phyloP scores from a whole-genome alignment of 2,329 filamentous ascomycete species.

The Ramularia collo-cygni region DNA sequence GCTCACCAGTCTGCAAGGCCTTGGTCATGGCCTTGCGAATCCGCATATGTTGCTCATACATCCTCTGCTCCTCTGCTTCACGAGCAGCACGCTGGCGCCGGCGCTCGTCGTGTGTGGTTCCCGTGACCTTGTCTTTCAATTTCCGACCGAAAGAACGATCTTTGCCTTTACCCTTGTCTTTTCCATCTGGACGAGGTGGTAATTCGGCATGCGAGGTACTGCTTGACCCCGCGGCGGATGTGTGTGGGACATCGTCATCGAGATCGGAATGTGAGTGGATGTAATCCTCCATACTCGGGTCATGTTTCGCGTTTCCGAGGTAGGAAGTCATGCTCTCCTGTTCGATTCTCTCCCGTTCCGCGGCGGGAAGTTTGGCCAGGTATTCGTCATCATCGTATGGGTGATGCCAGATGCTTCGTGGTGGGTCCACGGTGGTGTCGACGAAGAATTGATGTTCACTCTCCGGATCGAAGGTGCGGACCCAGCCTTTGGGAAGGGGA shows the following conservation, averaged over 20 bases:
- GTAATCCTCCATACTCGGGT: conserved; percentile 33
- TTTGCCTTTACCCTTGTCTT: conserved; percentile 27
- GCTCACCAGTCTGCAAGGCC: conserved; percentile 49
- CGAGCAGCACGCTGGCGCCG: conserved; percentile 40
- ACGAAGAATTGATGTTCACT: conserved; percentile 57
- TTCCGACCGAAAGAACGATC: conserved; percentile 44
- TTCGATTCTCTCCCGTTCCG: conserved; percentile 45
- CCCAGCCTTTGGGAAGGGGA: conserved; percentile 50
- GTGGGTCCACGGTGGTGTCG: conserved; percentile 48
- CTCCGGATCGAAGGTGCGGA: conserved; percentile 49
- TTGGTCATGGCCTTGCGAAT: conserved; percentile 46
- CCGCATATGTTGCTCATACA: conserved; percentile 47
- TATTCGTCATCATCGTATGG: conserved; percentile 54
- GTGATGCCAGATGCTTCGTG: conserved; percentile 55
- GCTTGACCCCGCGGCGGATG: conserved; percentile 8
- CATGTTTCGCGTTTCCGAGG: conserved; percentile 8
- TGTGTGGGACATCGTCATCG: conserved; percentile 29
- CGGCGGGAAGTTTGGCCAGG: conserved; percentile 41
- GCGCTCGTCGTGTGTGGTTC: conserved; percentile 50
- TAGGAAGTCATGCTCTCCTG: conserved; percentile 29
- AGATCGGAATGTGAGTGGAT: conserved; percentile 42
- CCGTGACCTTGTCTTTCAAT: conserved; percentile 54
- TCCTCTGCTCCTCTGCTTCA: conserved; percentile 44
- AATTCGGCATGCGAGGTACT: conserved; percentile 13
- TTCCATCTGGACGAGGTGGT: conserved; percentile 18